Percentiles rank a stretch among this genome's conserved stretches.
Conservation (phyloP, 805 yeast species). For the Zygoascus ofunaensis region DNA sequence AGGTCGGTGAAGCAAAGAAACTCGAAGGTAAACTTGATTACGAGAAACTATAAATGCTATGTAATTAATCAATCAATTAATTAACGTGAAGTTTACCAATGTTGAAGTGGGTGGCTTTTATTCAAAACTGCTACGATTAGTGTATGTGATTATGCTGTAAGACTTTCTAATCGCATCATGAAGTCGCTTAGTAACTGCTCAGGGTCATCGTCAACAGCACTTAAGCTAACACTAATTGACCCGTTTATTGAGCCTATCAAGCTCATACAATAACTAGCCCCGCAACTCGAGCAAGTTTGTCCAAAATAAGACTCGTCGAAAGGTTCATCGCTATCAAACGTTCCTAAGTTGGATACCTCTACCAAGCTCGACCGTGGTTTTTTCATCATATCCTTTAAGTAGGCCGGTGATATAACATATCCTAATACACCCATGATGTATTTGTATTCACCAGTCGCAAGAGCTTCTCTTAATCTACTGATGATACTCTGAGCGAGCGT, state of each 20-base stretch:
- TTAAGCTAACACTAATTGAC: slow-evolving; percentile 1
- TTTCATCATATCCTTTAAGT: slow-evolving; percentile 3
- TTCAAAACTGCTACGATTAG: background rate
- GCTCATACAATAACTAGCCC: slow-evolving; percentile 10
- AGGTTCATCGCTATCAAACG: background rate
- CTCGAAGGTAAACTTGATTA: slow-evolving; percentile 93
- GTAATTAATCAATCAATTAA: background rate
- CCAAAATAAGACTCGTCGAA: slow-evolving; percentile 9
- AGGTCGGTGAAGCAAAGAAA: slow-evolving; percentile 94
- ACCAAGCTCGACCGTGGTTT: slow-evolving; percentile 6
- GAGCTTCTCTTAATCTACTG: background rate
- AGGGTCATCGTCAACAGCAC: background rate
- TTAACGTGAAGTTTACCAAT: background rate
- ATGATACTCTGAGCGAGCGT: slow-evolving; percentile 1
- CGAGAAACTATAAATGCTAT: slow-evolving; percentile 73
- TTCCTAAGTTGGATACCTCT: slow-evolving; percentile 18
- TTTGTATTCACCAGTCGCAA: background rate
- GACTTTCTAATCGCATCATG: background rate
- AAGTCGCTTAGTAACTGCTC: background rate
- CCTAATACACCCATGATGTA: slow-evolving; percentile 9
- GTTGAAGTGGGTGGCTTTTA: background rate
- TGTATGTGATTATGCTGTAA: background rate
- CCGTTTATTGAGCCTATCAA: slow-evolving; percentile 11
- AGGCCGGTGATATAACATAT: slow-evolving; percentile 9
- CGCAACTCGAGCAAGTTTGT: slow-evolving; percentile 12